These are phyloP conservation scores for Leucosporidium yakuticum DNA, from an alignment of 768 basidiomycete genomes.

Conservation along the genomic window DNA sequence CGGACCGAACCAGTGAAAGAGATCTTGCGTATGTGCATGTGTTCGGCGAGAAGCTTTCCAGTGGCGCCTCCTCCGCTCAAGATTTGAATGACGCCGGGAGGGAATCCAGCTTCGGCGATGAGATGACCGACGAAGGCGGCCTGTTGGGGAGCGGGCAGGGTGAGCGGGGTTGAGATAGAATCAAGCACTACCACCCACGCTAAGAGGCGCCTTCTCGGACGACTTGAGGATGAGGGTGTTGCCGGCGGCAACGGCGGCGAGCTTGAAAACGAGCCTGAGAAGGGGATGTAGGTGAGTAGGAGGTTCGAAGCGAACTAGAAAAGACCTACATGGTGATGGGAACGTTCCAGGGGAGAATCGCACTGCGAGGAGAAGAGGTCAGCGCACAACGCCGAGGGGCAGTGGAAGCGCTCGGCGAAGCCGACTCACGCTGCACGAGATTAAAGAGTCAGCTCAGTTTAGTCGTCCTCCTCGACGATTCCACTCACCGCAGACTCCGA, in stretches of 20 bases:
- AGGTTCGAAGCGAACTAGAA: neutral
- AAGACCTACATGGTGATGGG: slow-evolving; percentile 28
- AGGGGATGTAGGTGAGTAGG: too few relatives aligned
- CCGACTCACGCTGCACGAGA: too few relatives aligned
- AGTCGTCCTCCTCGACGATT: neutral
- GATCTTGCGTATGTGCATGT: slow-evolving; percentile 38
- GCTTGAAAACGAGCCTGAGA: slow-evolving; percentile 20
- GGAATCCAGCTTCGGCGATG: slow-evolving; percentile 33
- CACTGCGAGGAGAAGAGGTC: neutral
- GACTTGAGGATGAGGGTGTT: slow-evolving; percentile 38
- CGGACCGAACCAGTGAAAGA: slow-evolving; percentile 37
- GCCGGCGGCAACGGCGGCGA: slow-evolving; percentile 35
- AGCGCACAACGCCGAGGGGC: too few relatives aligned
- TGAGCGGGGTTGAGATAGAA: neutral
- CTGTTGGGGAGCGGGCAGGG: neutral
- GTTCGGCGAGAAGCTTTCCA: slow-evolving; percentile 34
- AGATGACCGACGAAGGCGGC: slow-evolving; percentile 11
- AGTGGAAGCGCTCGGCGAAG: too few relatives aligned
- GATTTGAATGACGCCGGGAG: slow-evolving; percentile 36
- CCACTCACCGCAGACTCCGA: slow-evolving; percentile 21
- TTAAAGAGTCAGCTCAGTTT: neutral
- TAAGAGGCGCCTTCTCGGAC: slow-evolving; percentile 25
- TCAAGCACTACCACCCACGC: neutral
- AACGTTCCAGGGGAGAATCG: slow-evolving; percentile 31
- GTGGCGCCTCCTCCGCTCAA: slow-evolving; percentile 26